Percentiles rank a stretch among this genome's conserved stretches.
Conservation (phyloP, 768 basidiomycete genomes). For the Piloderma croceum region DNA sequence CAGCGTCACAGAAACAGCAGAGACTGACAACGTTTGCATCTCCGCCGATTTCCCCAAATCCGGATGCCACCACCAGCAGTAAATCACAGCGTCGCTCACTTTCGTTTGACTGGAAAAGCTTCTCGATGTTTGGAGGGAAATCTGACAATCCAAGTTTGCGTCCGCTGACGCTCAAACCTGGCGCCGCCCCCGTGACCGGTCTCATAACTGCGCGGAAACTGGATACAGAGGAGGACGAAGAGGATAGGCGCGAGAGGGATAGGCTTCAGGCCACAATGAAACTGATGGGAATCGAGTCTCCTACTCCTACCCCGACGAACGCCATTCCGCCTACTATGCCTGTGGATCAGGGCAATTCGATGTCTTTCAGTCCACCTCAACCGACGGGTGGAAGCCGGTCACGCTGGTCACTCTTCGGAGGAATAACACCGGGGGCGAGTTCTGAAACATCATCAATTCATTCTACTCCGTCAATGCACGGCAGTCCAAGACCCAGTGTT, state of each 20-base stretch:
- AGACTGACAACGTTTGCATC: constrained; percentile 17
- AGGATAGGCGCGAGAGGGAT: constrained; percentile 82
- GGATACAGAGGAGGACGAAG: constrained; percentile 88
- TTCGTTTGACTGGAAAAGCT: constrained; percentile 79
- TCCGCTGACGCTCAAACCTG: constrained; percentile 70
- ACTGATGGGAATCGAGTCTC: constrained; percentile 83
- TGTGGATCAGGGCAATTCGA: constrained; percentile 20
- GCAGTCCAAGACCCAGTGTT: constrained; percentile 18
- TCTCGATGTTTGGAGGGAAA: constrained; percentile 64
- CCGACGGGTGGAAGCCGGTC: no score
- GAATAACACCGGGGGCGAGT: constrained; percentile 32
- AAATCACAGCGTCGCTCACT: constrained; percentile 66
- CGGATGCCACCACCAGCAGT: constrained; percentile 18
- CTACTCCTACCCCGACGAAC: constrained; percentile 33
- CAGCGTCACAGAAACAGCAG: constrained; percentile 26
- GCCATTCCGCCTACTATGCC: constrained; percentile 27
- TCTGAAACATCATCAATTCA: constrained; percentile 46
- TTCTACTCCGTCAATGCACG: constrained; percentile 34
- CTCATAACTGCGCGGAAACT: constrained; percentile 82
- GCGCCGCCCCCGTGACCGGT: constrained; percentile 45
- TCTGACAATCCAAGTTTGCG: constrained; percentile 52
- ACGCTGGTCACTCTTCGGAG: constrained; percentile 72
- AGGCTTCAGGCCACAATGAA: constrained; percentile 89
- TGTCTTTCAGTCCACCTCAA: no score
- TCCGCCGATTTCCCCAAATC: constrained; percentile 16